Base-by-base conservation (phyloP, 768 basidiomycete genomes). In the Russula compacta region DNA sequence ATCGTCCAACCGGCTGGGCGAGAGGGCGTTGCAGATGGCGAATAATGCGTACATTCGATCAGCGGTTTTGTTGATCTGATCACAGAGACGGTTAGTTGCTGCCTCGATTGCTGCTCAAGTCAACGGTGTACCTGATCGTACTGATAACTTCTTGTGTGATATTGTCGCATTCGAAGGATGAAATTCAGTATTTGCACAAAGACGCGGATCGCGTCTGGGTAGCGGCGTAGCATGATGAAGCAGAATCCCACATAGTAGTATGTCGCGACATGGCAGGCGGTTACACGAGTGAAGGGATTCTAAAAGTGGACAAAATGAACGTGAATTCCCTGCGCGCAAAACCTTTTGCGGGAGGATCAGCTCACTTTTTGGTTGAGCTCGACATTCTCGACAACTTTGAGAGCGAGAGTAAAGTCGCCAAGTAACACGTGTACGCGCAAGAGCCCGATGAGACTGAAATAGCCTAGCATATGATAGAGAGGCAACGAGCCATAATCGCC, bases 11-110 rank as follows among this genome's bases (percentile, higher is more conserved):
- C 94, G 81, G 58, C 87, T 94, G 2, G 97, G 95, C 3, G 94
- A 93, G 9, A 98, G 81, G 1, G 91, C 88, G 67, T 92, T 89
- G 76, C 93, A 95, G 61, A 99, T 84, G 7, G 94, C 92, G 64
- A 98, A 90, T 36, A 99, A 74, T 6, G 94, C 94, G 69, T 98
- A 95, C 95, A 98, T 99, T 49, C 97, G 79, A 70, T 99, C 97
- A 3, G 92, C 95, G 17, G 90, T 95, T 79, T 98, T 98, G 77
- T 87, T 93, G 74, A 99, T 97, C 90, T 92, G 67, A 40, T 40
- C 8, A 49, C 8, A 49, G n/a, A 44, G 58, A 15, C 17, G 42
- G 29, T 47, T 35, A 52, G 4, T n/a, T 49, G 17, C 57, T 12
- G 29, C 24, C 32, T 48, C 10, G 35, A 32, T 6, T 6, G 12